phyloP scores from a whole-genome alignment of 805 yeast genomes.

The Suhomyces vadensis region DNA sequence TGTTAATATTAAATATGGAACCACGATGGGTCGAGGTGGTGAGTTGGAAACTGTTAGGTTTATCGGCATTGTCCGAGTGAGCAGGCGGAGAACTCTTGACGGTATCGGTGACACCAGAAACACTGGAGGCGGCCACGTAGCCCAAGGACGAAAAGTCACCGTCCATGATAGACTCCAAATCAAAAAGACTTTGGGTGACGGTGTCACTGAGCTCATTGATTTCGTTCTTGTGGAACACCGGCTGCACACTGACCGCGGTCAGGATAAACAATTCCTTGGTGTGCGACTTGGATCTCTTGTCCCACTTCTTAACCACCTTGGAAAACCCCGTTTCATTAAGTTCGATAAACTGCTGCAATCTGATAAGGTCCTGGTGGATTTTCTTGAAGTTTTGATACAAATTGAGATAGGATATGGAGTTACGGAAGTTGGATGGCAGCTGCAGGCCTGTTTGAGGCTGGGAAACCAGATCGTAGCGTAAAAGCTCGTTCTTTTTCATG shows the following conservation, averaged over 20 bases:
- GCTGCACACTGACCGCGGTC: conserved; percentile 94
- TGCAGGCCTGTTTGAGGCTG: conserved; percentile 6
- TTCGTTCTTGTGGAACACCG: conserved; percentile 89
- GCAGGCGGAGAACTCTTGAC: background rate
- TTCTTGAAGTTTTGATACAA: conserved; percentile 87
- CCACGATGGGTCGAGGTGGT: background rate
- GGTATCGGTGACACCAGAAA: background rate
- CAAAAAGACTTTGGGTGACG: conserved; percentile 65
- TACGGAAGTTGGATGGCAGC: conserved; percentile 43
- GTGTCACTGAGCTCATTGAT: conserved; percentile 82
- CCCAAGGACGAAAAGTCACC: conserved; percentile 41
- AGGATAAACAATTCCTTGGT: conserved; percentile 89
- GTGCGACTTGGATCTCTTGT: conserved; percentile 90
- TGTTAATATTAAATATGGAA: conserved; percentile 23
- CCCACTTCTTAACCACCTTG: conserved; percentile 97
- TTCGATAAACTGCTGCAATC: conserved; percentile 91
- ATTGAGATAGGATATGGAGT: conserved; percentile 76
- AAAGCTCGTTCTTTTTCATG: conserved; percentile 62
- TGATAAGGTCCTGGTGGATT: conserved; percentile 82
- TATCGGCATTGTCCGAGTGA: background rate
- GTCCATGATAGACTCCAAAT: conserved; percentile 61
- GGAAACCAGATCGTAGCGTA: conserved; percentile 20
- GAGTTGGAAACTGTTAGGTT: background rate
- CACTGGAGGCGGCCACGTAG: conserved; percentile 11
- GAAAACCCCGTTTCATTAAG: conserved; percentile 94